Conservation (phyloP, 768 basidiomycete species). For the Phaeolepiota aurea region DNA sequence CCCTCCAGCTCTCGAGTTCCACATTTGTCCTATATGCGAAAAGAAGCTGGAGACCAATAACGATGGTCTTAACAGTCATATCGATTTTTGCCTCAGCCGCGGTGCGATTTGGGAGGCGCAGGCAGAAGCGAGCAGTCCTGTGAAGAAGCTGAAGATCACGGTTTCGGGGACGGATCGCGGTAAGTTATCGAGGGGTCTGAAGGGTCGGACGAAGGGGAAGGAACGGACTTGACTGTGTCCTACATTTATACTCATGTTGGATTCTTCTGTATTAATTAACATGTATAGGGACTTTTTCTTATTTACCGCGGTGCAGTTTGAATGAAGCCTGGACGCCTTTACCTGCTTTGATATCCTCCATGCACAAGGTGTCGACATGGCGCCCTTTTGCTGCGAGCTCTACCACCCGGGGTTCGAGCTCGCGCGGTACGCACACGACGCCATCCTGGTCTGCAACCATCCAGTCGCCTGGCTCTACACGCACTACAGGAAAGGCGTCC, state of each 20-base stretch:
- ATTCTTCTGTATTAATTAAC: background rate
- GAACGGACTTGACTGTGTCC: background rate
- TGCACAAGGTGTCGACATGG: slow-evolving; percentile 62
- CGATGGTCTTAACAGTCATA: slow-evolving; percentile 72
- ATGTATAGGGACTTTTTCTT: too few species aligned
- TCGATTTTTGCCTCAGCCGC: slow-evolving; percentile 83
- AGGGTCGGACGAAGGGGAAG: background rate
- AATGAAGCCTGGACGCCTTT: slow-evolving; percentile 74
- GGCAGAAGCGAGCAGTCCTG: slow-evolving; percentile 19
- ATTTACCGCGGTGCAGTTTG: slow-evolving; percentile 58
- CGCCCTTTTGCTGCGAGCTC: slow-evolving; percentile 49
- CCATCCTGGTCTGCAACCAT: slow-evolving; percentile 87
- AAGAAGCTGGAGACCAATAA: slow-evolving; percentile 63
- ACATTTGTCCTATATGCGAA: slow-evolving; percentile 67
- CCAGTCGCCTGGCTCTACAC: slow-evolving; percentile 69
- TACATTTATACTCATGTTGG: background rate
- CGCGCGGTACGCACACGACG: slow-evolving; percentile 70
- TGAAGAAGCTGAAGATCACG: slow-evolving; percentile 1
- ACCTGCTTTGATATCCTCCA: slow-evolving; percentile 69
- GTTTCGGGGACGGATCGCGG: background rate
- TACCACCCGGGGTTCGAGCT: slow-evolving; percentile 44
- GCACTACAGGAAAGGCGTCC: slow-evolving; percentile 43
- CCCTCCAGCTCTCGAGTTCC: slow-evolving; percentile 15
- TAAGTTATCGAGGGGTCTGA: background rate
- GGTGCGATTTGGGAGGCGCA: slow-evolving; percentile 71